Base-by-base conservation (phyloP, 164 flowering plant genomes). In the Berberis vulgaris region DNA sequence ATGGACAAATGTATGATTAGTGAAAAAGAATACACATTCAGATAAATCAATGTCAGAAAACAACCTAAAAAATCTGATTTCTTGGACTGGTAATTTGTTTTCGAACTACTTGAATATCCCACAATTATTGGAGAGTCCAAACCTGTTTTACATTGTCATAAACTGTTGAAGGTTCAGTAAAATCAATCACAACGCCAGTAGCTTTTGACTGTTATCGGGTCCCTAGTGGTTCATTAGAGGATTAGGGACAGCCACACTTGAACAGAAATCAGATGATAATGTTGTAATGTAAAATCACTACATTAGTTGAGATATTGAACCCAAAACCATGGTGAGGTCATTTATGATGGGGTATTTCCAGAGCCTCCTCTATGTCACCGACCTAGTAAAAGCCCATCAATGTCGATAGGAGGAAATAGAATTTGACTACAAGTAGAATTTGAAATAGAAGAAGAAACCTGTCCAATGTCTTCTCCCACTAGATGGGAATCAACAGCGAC, bases 101-200 rank as follows among this genome's bases (percentile, higher is more conserved):
- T 26, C 26, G 0, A 26, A 26, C 26, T 26, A 26, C 26, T 26
- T 26, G 26, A 26, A 26, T 26, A 26, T 26, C 26, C 26, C 9
- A 6, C 2, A 8, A 43, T 58, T 41, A 11, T 46, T 57, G n/a
- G 9, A 64, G 40, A 57, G 26, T 64, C 44, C 57, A 42, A 66
- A 91, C 97, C 92, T 91, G 94, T 74, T 91, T 91, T 49, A 91
- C 96, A 77, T 89, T 91, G 68, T 91, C 96, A 71, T 91, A 89
- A 59, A 89, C 92, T 63, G 81, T 76, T 5, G 88, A 74, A 71
- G 94, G 89, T 49, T 87, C 86, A 38, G 96, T 91, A 74, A 87
- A 87, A 70, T 91, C 96, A 11, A 89, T 69, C 1, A 89, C 95
- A 7, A 89, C 89, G 40, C 81, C 80, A 1, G 69, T 82, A 61